These are phyloP conservation scores for Fibroporia radiculosa DNA, from an alignment of 768 basidiomycete genomes.

Conservation along the genomic window DNA sequence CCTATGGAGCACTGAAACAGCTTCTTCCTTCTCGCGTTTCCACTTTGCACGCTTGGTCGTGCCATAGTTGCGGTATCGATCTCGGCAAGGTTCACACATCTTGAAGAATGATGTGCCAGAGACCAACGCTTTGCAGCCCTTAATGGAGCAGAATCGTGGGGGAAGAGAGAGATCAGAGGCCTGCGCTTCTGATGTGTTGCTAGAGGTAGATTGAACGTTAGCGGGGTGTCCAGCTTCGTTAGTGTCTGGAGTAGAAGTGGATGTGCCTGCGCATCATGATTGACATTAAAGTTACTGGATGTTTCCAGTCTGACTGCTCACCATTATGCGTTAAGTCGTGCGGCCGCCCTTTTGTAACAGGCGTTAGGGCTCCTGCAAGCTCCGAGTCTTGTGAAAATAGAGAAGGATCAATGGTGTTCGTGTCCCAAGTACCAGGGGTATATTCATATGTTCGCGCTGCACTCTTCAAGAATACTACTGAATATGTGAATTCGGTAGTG, in stretches of 20 bases:
- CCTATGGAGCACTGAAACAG: slow-evolving; percentile 32
- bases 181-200: too few species aligned
- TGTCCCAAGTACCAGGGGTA: slow-evolving; percentile 11
- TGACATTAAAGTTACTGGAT: too few species aligned
- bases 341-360: too few species aligned
- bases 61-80: slow-evolving; percentile 43
- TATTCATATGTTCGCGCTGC: not conserved
- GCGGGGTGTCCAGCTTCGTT: too few species aligned
- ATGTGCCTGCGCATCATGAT: too few species aligned
- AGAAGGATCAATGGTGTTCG: slow-evolving; percentile 23
- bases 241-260: too few species aligned
- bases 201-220: too few species aligned
- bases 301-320: too few species aligned
- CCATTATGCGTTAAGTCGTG: too few species aligned
- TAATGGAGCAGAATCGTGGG: slow-evolving; percentile 42
- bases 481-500: not conserved
- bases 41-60: slow-evolving; percentile 48
- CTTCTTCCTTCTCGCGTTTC: slow-evolving; percentile 38
- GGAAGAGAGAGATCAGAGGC: too few species aligned
- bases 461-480: too few species aligned
- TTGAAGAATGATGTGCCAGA: slow-evolving; percentile 26
- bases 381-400: slow-evolving; percentile 31
- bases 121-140: slow-evolving; percentile 44
- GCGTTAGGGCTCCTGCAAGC: slow-evolving; percentile 40
- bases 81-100: slow-evolving; percentile 31